phyloP scores from a whole-genome alignment of 495 filamentous ascomycete genomes.

The Penicillium bovifimosum region DNA sequence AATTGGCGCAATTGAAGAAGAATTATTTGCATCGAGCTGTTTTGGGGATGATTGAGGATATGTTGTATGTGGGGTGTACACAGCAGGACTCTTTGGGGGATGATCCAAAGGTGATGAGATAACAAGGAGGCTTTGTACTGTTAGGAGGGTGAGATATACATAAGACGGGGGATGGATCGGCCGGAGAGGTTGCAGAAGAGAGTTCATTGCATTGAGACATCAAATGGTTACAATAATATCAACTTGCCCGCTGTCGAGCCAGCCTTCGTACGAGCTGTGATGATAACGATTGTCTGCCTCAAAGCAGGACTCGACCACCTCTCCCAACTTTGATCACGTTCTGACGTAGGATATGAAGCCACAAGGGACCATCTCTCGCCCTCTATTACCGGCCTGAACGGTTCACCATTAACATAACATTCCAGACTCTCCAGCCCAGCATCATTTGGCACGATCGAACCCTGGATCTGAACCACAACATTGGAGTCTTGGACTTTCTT shows the following conservation, averaged over 20 bases:
- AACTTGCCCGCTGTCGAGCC: conserved; percentile 23
- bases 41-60: conserved; percentile 32
- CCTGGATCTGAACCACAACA: conserved; percentile 18
- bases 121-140: neutral
- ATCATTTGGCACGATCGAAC: conserved; percentile 3
- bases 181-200: no score
- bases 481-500: conserved; percentile 19
- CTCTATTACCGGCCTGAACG: conserved; percentile 12
- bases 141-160: no score
- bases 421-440: conserved; percentile 6
- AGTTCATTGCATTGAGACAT: no score
- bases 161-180: no score
- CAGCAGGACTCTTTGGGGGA: neutral
- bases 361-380: conserved; percentile 15
- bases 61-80: conserved; percentile 17
- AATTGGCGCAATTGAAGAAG: conserved; percentile 22
- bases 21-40: conserved; percentile 28
- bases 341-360: conserved; percentile 20
- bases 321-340: conserved; percentile 26
- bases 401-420: conserved; percentile 28
- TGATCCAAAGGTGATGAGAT: neutral
- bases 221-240: conserved; percentile 15
- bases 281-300: conserved; percentile 25
- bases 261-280: conserved; percentile 13
- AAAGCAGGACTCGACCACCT: conserved; percentile 29